Conservation (phyloP, 225 moss, liverwort and hornwort species). For the Marchantia paleacea region DNA sequence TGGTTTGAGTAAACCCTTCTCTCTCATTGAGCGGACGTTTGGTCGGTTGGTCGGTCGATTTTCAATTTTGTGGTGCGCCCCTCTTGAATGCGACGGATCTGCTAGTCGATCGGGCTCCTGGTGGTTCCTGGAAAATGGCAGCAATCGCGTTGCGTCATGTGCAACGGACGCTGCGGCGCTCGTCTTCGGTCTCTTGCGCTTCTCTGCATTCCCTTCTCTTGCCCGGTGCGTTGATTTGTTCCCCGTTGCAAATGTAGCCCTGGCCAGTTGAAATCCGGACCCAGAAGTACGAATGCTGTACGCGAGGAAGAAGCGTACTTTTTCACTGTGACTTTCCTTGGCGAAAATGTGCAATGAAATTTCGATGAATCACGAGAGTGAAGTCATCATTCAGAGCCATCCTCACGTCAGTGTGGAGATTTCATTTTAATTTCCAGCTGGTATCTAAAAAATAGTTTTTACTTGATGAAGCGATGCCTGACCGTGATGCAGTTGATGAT, state of each 20-base stretch:
- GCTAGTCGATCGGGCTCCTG: neutral
- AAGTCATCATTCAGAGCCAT: too few relatives aligned
- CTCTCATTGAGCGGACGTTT: neutral
- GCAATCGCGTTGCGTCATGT: constrained; percentile 23
- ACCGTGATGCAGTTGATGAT: neutral
- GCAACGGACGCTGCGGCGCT: constrained; percentile 23
- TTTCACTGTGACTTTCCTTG: neutral
- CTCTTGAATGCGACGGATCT: neutral
- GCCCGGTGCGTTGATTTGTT: constrained; percentile 4
- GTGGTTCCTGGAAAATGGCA: constrained; percentile 11
- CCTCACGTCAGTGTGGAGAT: too few relatives aligned
- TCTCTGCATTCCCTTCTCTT: neutral
- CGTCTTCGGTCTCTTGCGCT: neutral
- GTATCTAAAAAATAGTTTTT: too few relatives aligned
- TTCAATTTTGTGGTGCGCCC: neutral
- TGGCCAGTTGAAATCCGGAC: neutral
- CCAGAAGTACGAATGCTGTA: neutral
- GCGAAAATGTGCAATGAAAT: neutral
- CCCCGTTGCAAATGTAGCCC: neutral
- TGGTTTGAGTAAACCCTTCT: neutral
- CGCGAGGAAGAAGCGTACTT: too few relatives aligned
- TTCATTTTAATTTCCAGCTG: too few relatives aligned
- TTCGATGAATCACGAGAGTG: neutral
- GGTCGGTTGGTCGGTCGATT: neutral
- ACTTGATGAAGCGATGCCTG: neutral